Percentiles rank a stretch among this genome's conserved stretches.
phyloP scores from a whole-genome alignment of 345 rosid species.

The Populus davidiana region DNA sequence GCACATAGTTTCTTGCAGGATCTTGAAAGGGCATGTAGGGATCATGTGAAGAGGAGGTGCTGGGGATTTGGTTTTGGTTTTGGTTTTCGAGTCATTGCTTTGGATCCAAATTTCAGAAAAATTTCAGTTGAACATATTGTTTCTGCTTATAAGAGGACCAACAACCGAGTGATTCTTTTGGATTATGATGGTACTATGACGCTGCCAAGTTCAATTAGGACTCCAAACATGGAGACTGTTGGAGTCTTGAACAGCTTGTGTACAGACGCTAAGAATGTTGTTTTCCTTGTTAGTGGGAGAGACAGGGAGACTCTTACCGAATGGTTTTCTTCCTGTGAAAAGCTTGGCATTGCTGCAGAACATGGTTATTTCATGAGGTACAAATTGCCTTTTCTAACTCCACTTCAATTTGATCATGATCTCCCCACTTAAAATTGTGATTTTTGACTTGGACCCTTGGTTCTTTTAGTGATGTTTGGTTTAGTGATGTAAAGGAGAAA shows the following conservation, averaged over 20 bases:
- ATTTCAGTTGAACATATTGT: slow-evolving; percentile 84
- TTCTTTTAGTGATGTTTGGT: background rate
- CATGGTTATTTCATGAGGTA: slow-evolving; percentile 84
- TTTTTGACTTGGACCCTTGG: background rate
- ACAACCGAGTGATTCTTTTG: slow-evolving; percentile 75
- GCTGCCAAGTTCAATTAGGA: slow-evolving; percentile 50
- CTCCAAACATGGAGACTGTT: slow-evolving; percentile 55
- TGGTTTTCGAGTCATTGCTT: slow-evolving; percentile 78
- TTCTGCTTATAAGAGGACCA: slow-evolving; percentile 82
- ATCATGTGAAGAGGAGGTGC: slow-evolving; percentile 76
- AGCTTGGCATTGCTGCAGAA: slow-evolving; percentile 86
- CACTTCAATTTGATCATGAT: background rate
- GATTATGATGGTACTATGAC: slow-evolving; percentile 87
- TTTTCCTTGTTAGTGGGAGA: slow-evolving; percentile 82
- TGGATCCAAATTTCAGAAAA: slow-evolving; percentile 89
- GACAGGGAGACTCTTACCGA: slow-evolving; percentile 58
- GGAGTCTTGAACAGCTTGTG: slow-evolving; percentile 61
- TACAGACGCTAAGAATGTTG: slow-evolving; percentile 71
- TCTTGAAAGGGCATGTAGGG: slow-evolving; percentile 83
- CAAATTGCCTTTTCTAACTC: background rate
- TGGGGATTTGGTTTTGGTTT: slow-evolving; percentile 97
- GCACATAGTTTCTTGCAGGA: slow-evolving; percentile 90
- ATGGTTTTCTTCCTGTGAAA: slow-evolving; percentile 74
- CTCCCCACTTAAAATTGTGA: background rate
- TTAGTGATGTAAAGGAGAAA: background rate